These are phyloP conservation scores for Elsinoe necatrix DNA, from an alignment of 2,329 filamentous ascomycete species.

Conservation along the genomic window DNA sequence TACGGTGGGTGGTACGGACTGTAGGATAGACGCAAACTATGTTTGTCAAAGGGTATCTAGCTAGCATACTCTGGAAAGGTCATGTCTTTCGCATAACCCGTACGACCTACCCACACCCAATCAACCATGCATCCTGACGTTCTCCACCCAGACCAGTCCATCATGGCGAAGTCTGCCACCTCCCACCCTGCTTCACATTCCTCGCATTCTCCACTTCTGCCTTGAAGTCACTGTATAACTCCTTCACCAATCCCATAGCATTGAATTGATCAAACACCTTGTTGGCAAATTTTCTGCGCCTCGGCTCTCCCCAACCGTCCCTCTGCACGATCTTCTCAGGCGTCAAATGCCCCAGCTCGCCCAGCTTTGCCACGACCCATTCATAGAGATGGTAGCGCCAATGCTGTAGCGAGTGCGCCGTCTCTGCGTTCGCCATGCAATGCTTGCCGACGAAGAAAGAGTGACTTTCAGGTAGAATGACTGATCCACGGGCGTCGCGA, in stretches of 20 bases:
- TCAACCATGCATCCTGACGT: background rate
- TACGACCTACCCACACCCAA: background rate
- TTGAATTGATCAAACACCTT: constrained; percentile 59
- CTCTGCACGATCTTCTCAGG: constrained; percentile 52
- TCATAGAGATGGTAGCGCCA: constrained; percentile 69
- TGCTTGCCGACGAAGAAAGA: constrained; percentile 48
- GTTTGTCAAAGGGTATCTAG: too few species aligned
- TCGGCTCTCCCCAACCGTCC: constrained; percentile 52
- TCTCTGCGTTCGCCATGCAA: constrained; percentile 57
- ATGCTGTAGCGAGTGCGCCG: constrained; percentile 63
- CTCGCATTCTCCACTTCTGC: constrained; percentile 51
- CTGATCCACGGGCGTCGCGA: constrained; percentile 42
- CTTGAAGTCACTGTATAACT: constrained; percentile 59
- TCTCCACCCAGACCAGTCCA: too few species aligned
- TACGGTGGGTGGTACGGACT: too few species aligned
- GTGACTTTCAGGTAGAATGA: constrained; percentile 37
- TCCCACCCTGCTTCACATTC: constrained; percentile 35
- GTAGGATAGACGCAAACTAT: too few species aligned
- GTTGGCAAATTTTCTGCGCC: constrained; percentile 53
- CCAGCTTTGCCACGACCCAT: constrained; percentile 58
- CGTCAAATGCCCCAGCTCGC: constrained; percentile 48
- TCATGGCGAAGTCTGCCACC: background rate
- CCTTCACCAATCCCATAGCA: constrained; percentile 48
- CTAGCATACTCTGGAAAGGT: too few species aligned
- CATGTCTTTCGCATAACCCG: background rate